These are phyloP conservation scores for Chytriomyces confervae DNA, from an alignment of 192 early-diverging fungal species.

Conservation along the genomic window DNA sequence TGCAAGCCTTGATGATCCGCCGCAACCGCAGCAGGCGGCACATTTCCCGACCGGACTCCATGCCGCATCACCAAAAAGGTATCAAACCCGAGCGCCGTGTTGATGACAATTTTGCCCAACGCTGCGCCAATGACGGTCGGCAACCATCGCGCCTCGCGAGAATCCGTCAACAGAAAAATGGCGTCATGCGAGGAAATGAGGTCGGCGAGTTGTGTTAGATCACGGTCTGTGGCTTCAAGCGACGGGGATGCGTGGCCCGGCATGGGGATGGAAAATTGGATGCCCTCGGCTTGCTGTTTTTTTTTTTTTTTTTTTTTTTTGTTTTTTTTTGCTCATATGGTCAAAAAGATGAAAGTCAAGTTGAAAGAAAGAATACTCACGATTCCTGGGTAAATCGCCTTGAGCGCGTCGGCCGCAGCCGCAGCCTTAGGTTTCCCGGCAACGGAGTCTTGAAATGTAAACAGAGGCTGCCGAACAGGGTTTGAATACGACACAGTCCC, in stretches of 20 bases:
- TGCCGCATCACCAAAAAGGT: conserved; percentile 96
- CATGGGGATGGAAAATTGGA: conserved; percentile 88
- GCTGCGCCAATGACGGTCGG: conserved; percentile 83
- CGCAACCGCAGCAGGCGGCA: conserved; percentile 21
- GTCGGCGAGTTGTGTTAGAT: conserved; percentile 59
- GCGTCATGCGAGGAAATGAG: conserved; percentile 82
- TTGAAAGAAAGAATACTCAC: conserved; percentile 50
- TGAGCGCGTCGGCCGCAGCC: conserved; percentile 80
- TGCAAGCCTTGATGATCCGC: not conserved
- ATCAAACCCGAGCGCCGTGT: conserved; percentile 95
- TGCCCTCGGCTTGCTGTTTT: conserved; percentile 68
- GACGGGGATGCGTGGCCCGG: conserved; percentile 78
- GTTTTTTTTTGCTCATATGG: not conserved
- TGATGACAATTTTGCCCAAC: conserved; percentile 80
- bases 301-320: not conserved
- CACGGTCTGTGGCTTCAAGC: conserved; percentile 35
- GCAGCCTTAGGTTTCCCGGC: conserved; percentile 84
- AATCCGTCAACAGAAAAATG: conserved; percentile 92
- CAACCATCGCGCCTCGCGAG: conserved; percentile 94
- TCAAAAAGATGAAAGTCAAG: not conserved
- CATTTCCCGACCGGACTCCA: conserved; percentile 59
- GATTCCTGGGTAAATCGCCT: conserved; percentile 80
- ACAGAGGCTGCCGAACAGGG: conserved; percentile 94
- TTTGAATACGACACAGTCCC: conserved; percentile 93
- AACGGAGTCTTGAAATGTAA: conserved; percentile 86